Percentiles rank a stretch among this genome's conserved stretches.
phyloP scores from a whole-genome alignment of 495 filamentous ascomycete species.

The Acidomyces sp. region DNA sequence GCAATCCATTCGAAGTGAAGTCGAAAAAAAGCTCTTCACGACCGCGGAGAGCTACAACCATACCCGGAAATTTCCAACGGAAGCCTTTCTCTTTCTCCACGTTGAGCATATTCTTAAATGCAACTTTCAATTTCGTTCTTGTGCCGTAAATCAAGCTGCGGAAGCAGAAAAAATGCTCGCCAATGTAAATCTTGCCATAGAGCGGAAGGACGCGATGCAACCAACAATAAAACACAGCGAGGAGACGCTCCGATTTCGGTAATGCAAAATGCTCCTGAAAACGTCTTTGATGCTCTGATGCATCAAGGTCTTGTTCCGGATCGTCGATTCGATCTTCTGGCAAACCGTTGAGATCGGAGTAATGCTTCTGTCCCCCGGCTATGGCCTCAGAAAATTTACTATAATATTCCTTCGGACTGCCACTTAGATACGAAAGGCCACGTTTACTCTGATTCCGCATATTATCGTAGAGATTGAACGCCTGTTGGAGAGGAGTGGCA shows the following conservation, averaged over 20 bases:
- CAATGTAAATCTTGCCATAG: slow-evolving; percentile 95
- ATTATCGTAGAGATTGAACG: slow-evolving; percentile 72
- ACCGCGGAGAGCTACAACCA: slow-evolving; percentile 82
- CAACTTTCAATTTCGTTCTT: slow-evolving; percentile 82
- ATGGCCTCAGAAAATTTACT: slow-evolving; percentile 98
- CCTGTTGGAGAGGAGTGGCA: slow-evolving; percentile 58
- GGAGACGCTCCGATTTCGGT: slow-evolving; percentile 68
- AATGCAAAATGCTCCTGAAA: slow-evolving; percentile 87
- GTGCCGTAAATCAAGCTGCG: slow-evolving; percentile 82
- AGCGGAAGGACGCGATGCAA: slow-evolving; percentile 78
- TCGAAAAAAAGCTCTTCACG: slow-evolving; percentile 98
- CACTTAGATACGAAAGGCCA: slow-evolving; percentile 76
- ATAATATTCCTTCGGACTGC: slow-evolving; percentile 92
- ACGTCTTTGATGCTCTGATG: slow-evolving; percentile 51
- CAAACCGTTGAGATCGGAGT: slow-evolving; percentile 59
- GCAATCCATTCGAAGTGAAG: slow-evolving; percentile 58
- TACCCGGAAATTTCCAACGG: slow-evolving; percentile 76
- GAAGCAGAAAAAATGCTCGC: slow-evolving; percentile 83
- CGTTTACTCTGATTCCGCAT: slow-evolving; percentile 60
- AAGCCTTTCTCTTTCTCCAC: slow-evolving; percentile 93
- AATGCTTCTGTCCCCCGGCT: slow-evolving; percentile 82
- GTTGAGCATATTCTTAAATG: slow-evolving; percentile 84
- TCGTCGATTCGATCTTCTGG: slow-evolving; percentile 50
- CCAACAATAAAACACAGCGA: slow-evolving; percentile 81
- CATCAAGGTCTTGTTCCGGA: slow-evolving; percentile 49